Evolutionary conservation across 208 protist species (phyloP).

Genomic region (Leishmania aethiopica): DNA sequence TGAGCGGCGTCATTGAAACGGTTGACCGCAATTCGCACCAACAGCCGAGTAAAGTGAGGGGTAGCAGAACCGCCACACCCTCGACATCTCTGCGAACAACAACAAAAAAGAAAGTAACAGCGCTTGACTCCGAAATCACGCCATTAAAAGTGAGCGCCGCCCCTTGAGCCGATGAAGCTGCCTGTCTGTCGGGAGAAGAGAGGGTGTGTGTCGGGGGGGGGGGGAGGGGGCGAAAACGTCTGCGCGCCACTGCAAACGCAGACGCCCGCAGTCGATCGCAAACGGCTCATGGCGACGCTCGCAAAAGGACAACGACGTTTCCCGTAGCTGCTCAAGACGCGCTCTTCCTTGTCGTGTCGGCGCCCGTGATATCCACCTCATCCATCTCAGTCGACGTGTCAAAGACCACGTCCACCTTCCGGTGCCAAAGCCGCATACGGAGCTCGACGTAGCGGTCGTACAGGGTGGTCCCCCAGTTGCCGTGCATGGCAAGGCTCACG

Average conservation of each 20-base stretch:
- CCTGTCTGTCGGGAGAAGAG: neutral
- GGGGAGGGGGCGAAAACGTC: neutral
- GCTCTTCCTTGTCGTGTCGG: conserved; percentile 17
- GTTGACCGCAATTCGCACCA: neutral
- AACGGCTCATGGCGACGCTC: neutral
- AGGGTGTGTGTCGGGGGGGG: neutral
- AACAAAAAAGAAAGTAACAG: neutral
- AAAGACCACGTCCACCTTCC: conserved; percentile 73
- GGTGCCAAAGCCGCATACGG: conserved; percentile 74
- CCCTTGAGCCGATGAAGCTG: neutral
- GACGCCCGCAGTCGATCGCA: neutral
- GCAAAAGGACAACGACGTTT: neutral
- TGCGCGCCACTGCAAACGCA: neutral
- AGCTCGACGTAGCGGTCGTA: conserved; percentile 87
- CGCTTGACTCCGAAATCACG: neutral
- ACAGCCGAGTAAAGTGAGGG: neutral
- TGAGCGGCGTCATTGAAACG: neutral
- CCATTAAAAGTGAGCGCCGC: neutral
- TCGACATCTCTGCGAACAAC: too few species aligned
- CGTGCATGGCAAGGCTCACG: conserved; percentile 55
- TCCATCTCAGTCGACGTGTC: conserved; percentile 71
- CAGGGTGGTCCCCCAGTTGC: conserved; percentile 60
- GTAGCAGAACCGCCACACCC: neutral
- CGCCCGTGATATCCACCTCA: conserved; percentile 65
- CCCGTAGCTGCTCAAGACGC: neutral